These are phyloP conservation scores for Graphilbum ipis-grandicollis DNA, from an alignment of 2,329 filamentous ascomycete genomes.

Conservation along the genomic window DNA sequence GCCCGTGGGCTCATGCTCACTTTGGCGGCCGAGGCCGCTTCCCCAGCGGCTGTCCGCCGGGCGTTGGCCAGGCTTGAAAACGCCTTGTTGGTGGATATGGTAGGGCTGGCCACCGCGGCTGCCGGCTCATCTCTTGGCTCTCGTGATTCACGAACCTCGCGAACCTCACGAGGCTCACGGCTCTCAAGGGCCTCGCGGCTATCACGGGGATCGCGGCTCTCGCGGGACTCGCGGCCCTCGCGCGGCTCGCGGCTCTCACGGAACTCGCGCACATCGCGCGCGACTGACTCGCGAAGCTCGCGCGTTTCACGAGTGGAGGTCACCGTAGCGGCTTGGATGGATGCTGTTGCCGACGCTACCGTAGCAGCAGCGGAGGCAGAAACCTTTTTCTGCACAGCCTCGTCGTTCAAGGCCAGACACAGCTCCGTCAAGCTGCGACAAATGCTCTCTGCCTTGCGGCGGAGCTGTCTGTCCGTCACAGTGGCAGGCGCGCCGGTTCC, in stretches of 20 bases:
- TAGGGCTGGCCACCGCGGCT: not conserved
- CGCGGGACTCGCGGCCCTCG: too few relatives aligned
- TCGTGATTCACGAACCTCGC: not conserved
- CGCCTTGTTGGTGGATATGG: conserved; percentile 2
- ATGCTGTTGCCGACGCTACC: not conserved
- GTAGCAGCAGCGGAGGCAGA: not conserved
- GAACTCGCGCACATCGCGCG: not conserved
- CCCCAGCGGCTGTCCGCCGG: conserved; percentile 5
- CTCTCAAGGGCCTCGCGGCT: too few relatives aligned
- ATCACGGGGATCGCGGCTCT: too few relatives aligned
- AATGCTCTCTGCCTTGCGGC: conserved; percentile 81
- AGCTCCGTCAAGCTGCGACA: conserved; percentile 87
- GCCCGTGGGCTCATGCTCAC: conserved; percentile 19
- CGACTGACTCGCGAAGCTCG: not conserved
- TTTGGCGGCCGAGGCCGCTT: conserved; percentile 11
- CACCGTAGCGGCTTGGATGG: not conserved
- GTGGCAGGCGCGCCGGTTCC: conserved; percentile 27
- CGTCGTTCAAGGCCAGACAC: conserved; percentile 65
- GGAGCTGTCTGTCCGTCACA: conserved; percentile 65
- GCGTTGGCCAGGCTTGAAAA: conserved; percentile 5
- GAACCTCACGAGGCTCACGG: not conserved
- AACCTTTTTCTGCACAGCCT: conserved; percentile 19
- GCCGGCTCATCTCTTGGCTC: conserved; percentile 9
- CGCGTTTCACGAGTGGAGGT: not conserved
- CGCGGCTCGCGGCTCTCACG: too few relatives aligned